Evolutionary conservation across 129 eudicot genomes (phyloP).

Genomic region (Tagetes patula): DNA sequence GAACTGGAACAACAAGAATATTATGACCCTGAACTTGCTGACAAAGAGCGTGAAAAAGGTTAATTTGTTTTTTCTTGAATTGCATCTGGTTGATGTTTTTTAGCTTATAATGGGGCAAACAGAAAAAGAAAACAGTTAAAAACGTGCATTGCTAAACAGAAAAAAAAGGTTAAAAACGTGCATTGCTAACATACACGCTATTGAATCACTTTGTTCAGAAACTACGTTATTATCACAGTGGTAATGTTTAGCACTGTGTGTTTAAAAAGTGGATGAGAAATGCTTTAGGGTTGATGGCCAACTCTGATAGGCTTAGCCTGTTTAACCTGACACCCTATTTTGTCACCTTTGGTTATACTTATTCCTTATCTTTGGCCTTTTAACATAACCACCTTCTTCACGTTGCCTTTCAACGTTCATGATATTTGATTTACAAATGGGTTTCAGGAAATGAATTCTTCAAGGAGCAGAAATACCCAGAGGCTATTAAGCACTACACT

Average conservation of each 20-base stretch:
- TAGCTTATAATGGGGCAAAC: neutral
- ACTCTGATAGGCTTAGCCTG: neutral
- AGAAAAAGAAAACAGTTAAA: neutral
- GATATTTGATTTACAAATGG: neutral
- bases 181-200: neutral
- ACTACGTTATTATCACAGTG: neutral
- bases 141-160: neutral
- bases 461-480: slow-evolving; percentile 88
- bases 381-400: neutral
- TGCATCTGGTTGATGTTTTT: neutral
- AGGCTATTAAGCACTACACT: slow-evolving; percentile 78
- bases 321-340: neutral
- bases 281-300: neutral
- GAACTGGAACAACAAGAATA: slow-evolving; percentile 89
- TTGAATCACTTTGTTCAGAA: neutral
- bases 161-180: neutral
- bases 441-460: slow-evolving; percentile 72
- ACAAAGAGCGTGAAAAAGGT: slow-evolving; percentile 98
- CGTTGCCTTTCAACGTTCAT: neutral
- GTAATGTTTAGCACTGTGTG: neutral
- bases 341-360: neutral
- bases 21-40: slow-evolving; percentile 78
- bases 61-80: neutral
- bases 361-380: neutral
- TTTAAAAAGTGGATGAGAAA: neutral